Percentiles rank a stretch among this genome's conserved stretches.
These are phyloP conservation scores for Solanum piurae DNA, from an alignment of 257 asterid genomes.

Conservation along the genomic window DNA sequence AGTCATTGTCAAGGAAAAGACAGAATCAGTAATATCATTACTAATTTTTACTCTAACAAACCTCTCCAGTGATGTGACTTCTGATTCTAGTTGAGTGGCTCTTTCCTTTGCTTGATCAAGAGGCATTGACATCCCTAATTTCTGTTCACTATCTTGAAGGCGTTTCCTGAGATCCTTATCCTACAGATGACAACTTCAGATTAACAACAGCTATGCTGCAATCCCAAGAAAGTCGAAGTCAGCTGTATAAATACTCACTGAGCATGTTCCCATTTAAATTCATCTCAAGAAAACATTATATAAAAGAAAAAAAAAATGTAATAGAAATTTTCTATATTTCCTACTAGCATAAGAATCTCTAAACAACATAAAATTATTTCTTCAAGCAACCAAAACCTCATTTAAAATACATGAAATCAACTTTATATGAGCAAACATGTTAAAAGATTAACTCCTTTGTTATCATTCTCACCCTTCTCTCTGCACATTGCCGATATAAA, in stretches of 20 bases:
- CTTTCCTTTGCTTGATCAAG: conserved; percentile 67
- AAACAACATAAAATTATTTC: neutral
- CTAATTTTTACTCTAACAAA: conserved; percentile 8
- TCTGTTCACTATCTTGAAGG: conserved; percentile 82
- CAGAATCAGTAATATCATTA: neutral
- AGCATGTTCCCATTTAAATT: neutral
- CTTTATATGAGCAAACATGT: neutral
- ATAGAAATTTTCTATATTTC: neutral
- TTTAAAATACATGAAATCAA: neutral
- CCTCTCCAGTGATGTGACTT: conserved; percentile 78
- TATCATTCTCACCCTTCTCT: conserved; percentile 33
- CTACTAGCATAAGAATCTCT: neutral
- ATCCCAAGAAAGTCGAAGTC: neutral
- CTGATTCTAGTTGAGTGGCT: conserved; percentile 65
- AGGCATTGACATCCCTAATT: conserved; percentile 86
- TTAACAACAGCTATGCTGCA: neutral
- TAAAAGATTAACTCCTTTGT: neutral
- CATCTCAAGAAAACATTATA: neutral
- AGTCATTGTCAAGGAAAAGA: neutral
- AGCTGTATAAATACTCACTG: neutral
- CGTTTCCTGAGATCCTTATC: conserved; percentile 72
- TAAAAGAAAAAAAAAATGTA: neutral
- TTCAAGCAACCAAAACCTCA: neutral
- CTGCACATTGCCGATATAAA: conserved; percentile 32
- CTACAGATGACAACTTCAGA: conserved; percentile 22